phyloP scores from a whole-genome alignment of 345 rosid species.

The Citrus glauca region DNA sequence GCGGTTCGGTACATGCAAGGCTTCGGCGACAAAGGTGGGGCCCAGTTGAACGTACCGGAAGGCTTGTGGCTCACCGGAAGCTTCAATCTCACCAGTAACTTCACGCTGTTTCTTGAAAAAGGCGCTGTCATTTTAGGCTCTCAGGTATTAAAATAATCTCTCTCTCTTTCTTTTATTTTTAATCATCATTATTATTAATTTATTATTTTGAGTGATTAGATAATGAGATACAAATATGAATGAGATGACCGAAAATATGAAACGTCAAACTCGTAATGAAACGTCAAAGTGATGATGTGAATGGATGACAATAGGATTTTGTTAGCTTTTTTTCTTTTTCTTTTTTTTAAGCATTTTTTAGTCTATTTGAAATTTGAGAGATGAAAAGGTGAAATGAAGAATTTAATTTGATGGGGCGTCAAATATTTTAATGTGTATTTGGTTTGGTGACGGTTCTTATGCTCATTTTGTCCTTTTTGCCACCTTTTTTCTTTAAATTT shows the following conservation, averaged over 20 bases:
- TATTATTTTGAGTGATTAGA: no score
- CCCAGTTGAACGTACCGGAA: conserved; percentile 65
- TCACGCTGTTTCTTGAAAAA: conserved; percentile 76
- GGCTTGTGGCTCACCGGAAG: conserved; percentile 40
- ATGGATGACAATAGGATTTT: no score
- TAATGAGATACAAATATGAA: no score
- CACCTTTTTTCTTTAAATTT: not conserved
- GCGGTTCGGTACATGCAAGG: conserved; percentile 52
- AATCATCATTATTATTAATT: no score
- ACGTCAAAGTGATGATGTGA: no score
- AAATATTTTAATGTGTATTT: not conserved
- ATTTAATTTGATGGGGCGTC: not conserved
- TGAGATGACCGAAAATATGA: no score
- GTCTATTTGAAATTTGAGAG: not conserved
- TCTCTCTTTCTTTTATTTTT: no score
- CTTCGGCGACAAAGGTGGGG: conserved; percentile 49
- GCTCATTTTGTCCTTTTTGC: not conserved
- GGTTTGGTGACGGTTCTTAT: conserved; percentile 4
- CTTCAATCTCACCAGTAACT: conserved; percentile 21
- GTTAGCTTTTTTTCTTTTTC: no score
- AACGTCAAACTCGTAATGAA: no score
- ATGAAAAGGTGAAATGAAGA: not conserved
- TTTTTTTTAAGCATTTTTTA: no score
- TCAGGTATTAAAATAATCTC: conserved; percentile 37
- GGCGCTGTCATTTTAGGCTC: conserved; percentile 84